Evolutionary conservation across 805 yeast genomes (phyloP).

Genomic region (Isabelozyma gotoi): DNA sequence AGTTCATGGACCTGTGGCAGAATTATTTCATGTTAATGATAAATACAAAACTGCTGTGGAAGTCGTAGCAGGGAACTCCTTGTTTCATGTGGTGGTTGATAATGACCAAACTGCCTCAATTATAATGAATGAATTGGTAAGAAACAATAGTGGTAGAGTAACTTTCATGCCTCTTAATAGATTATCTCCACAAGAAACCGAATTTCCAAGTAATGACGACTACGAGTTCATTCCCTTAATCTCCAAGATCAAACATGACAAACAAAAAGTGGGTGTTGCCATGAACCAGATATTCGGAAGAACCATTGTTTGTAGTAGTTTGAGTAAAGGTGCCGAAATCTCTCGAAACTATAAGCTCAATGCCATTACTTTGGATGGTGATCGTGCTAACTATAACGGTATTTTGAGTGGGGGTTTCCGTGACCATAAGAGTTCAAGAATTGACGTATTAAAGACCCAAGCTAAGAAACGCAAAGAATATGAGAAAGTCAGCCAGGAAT

Average conservation of each 20-base stretch:
- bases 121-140: slow-evolving; percentile 71
- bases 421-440: slow-evolving; percentile 62
- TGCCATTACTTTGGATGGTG: slow-evolving; percentile 91
- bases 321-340: slow-evolving; percentile 66
- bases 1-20: slow-evolving; percentile 85
- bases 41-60: slow-evolving; percentile 86
- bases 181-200: slow-evolving; percentile 40
- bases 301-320: slow-evolving; percentile 71
- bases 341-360: slow-evolving; percentile 60
- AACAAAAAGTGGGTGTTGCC: slow-evolving; percentile 56
- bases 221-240: slow-evolving; percentile 74
- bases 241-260: slow-evolving; percentile 64
- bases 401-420: slow-evolving; percentile 86
- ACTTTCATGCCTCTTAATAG: slow-evolving; percentile 90
- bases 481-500: slow-evolving; percentile 33
- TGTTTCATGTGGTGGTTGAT: slow-evolving; percentile 89
- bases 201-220: slow-evolving; percentile 58
- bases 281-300: slow-evolving; percentile 79
- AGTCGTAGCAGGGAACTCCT: slow-evolving; percentile 81
- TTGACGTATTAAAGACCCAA: slow-evolving; percentile 65
- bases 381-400: slow-evolving; percentile 80
- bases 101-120: slow-evolving; percentile 78
- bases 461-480: slow-evolving; percentile 52
- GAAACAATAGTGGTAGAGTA: slow-evolving; percentile 76
- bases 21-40: slow-evolving; percentile 75